Base-by-base conservation (phyloP, 1,284 basidiomycete species). In the Trametes pubescens region DNA sequence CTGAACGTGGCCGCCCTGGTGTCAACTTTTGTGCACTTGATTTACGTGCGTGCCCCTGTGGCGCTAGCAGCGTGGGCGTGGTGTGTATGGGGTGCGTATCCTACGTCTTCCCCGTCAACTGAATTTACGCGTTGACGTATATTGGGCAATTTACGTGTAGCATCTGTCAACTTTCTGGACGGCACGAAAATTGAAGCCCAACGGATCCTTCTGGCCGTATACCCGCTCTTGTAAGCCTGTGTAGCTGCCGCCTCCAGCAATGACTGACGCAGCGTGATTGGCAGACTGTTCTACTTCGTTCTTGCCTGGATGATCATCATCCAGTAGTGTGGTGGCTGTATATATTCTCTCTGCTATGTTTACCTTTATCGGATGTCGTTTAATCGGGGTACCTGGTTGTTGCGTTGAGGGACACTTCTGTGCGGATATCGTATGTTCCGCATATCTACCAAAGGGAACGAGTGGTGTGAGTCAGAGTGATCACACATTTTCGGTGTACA, bases 301-400 rank as follows among this genome's bases (percentile, higher is more conserved):
- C 78, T 96, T 37, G 92, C 94, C 14, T 96, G 94, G 94, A 96
- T 96, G 94, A 95, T 96, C 69, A 83, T 96, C 72, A 96, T 96
- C 69, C 92, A 95, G 68, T 79, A 75, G 65, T 69, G 35, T 47
- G 8, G 37, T 29, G n/a, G 46, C n/a, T 6, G n/a, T 55, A 55
- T 61, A 46, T 54, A 61, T 54, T 54, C 22, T 29, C 51, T 53
- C 10, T 14, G 26, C 16, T 54, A 53, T 60, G 43, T 32, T 26
- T 47, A 10, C 51, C 47, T 21, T 29, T 9, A 26, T 38, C 7
- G 56, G 22, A 24, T 49, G 35, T 37, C 7, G 21, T 38, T 29
- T 35, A 34, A 57, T 34, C 46, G 16, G 26, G 18, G 26, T 40
- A 3, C 5, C 1, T 46, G 24, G 34, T 6, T 49, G 38, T 26